Conservation (phyloP, 2,329 filamentous ascomycete genomes). For the Paraconiothyrium brasiliense region DNA sequence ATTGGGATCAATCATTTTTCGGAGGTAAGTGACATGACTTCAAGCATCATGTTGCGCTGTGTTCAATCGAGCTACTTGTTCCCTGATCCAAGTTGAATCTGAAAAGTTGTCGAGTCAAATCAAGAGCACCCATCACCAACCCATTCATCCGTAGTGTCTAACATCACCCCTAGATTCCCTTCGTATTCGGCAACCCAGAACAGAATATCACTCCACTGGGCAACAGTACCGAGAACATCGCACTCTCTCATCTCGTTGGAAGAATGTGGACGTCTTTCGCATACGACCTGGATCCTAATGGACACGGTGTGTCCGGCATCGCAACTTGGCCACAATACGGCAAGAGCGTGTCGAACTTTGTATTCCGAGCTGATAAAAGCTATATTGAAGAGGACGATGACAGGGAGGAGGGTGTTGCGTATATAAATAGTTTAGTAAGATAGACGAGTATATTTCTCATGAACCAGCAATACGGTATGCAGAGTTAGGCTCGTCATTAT, state of each 20-base stretch:
- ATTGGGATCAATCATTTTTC: constrained; percentile 44
- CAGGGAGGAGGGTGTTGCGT: constrained; percentile 31
- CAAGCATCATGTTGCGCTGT: not conserved
- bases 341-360: constrained; percentile 34
- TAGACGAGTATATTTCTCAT: not conserved
- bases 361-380: constrained; percentile 37
- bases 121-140: not conserved
- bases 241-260: constrained; percentile 35
- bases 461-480: too few relatives aligned
- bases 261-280: constrained; percentile 45
- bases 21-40: constrained; percentile 24
- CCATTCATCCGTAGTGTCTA: not conserved
- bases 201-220: constrained; percentile 40
- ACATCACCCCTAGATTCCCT: constrained; percentile 32
- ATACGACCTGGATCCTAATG: constrained; percentile 41
- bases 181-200: constrained; percentile 40
- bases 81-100: too few relatives aligned
- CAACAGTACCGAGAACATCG: constrained; percentile 31
- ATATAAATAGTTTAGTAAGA: constrained; percentile 37
- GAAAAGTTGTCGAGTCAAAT: not conserved
- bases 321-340: constrained; percentile 33
- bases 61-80: too few relatives aligned
- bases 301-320: constrained; percentile 31
- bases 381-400: constrained; percentile 38
- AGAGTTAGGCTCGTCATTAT: too few relatives aligned